Base-by-base conservation (phyloP, 1,139 yeast genomes). In the Candida glucosophila region DNA sequence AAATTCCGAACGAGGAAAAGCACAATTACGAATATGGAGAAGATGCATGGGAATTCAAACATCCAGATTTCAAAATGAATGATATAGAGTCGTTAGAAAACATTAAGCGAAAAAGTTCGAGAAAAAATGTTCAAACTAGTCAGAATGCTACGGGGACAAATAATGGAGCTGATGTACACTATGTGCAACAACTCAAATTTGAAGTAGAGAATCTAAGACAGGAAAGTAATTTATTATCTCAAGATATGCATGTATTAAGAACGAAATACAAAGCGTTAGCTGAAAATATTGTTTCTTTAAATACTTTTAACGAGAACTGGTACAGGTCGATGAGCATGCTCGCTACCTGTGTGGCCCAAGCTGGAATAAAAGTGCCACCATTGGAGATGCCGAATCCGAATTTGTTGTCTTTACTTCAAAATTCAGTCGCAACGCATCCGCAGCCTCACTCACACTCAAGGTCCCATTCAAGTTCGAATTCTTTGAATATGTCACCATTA, bases 1-100 rank as follows among this genome's bases (percentile, higher is more conserved):
- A 74, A 55, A 67, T 67, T 37, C 58, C 52, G 72, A 51, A 49
- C 60, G 68, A 74, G 40, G 75, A 71, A 30, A 63, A 63, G 32
- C 61, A 56, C 34, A 58, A 58, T 24, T 59, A 61, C 34, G 69
- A 71, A 28, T 79, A 77, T 41, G 85, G 88, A 20, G 92, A 81
- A 33, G 77, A 78, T 47, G 77, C 90, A 13, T 90, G 97, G 96
- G 96, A 88, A 47, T 90, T 90, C 57, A 76, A 77, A 47, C 97
- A 90, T 49, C 94, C 95, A 0, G 86, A 77, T 37, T 90, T 90
- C 51, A 70, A 72, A 37, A 69, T 72, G 22, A 75, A 82, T 48
- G 83, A 81, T 44, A 59, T 72, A 29, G 77, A 74, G 14, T 71
- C 81, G 11, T 61, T 86, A 26, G 92, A 82, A 29, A 77, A 80